These are phyloP conservation scores for Comarum palustre DNA, from an alignment of 306 rosid species.

Conservation along the genomic window DNA sequence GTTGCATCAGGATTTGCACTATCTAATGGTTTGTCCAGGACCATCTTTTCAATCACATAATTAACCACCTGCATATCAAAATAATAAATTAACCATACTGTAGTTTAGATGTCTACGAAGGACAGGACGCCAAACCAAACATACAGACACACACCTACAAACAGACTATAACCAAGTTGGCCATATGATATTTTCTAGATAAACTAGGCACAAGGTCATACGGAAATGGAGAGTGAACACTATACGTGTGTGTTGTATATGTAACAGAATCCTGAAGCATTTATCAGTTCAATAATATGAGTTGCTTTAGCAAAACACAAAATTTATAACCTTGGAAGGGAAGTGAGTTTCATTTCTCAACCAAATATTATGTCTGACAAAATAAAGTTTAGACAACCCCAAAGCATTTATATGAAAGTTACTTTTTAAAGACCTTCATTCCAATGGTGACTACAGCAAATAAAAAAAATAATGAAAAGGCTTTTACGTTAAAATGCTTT, in stretches of 20 bases:
- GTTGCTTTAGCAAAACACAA: not conserved
- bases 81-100: not conserved
- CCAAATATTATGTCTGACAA: not conserved
- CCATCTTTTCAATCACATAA: conserved; percentile 89
- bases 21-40: conserved; percentile 88
- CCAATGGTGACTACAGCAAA: not conserved
- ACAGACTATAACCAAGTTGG: not conserved
- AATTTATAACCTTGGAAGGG: not conserved
- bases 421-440: not conserved
- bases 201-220: not conserved
- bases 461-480: not conserved
- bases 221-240: not conserved
- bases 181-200: not conserved
- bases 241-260: not conserved
- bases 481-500: not conserved
- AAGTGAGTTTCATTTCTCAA: not conserved
- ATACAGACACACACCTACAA: not conserved
- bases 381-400: not conserved
- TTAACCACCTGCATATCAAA: conserved; percentile 63
- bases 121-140: not conserved
- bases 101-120: not conserved
- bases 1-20: conserved; percentile 53
- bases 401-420: not conserved
- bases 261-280: not conserved
- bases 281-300: conserved; percentile 1